Conservation (phyloP, 306 rosid species). For the Lathyrus oleraceus region DNA sequence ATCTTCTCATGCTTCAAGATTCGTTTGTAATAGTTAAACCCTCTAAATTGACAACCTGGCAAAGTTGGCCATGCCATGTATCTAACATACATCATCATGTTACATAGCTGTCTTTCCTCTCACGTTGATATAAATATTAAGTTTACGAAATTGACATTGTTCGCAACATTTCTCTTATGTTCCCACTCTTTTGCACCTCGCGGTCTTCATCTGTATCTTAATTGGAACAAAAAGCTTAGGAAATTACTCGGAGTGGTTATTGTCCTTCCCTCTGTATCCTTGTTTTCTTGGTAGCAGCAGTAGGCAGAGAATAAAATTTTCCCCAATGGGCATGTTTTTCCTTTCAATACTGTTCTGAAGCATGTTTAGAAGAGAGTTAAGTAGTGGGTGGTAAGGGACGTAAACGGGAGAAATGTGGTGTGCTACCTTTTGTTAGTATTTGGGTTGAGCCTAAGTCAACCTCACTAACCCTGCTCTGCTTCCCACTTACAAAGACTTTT, state of each 20-base stretch:
- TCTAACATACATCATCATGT: not conserved
- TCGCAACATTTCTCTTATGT: not conserved
- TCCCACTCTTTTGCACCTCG: not conserved
- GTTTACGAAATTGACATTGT: not conserved
- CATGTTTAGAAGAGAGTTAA: not conserved
- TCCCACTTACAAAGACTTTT: not conserved
- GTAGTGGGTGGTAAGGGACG: not conserved
- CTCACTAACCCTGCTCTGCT: not conserved
- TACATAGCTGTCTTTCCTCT: not conserved
- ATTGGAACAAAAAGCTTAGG: not conserved
- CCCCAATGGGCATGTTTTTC: not conserved
- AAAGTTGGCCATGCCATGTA: not conserved
- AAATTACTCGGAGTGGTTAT: not conserved
- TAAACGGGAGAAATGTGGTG: not conserved
- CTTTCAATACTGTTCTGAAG: not conserved
- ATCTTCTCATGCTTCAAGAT: not conserved
- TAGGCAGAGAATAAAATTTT: not conserved
- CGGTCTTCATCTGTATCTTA: not conserved
- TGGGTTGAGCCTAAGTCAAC: not conserved
- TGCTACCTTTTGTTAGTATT: not conserved
- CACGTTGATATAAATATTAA: not conserved
- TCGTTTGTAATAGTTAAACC: slow-evolving; percentile 4
- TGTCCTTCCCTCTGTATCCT: not conserved
- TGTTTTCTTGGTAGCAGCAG: not conserved
- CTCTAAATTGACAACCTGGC: not conserved